Evolutionary conservation across 176 grass and related monocot genomes (phyloP), one percentile per base, ranked within the genome.

Genomic region (Aegilops sharonensis): DNA sequence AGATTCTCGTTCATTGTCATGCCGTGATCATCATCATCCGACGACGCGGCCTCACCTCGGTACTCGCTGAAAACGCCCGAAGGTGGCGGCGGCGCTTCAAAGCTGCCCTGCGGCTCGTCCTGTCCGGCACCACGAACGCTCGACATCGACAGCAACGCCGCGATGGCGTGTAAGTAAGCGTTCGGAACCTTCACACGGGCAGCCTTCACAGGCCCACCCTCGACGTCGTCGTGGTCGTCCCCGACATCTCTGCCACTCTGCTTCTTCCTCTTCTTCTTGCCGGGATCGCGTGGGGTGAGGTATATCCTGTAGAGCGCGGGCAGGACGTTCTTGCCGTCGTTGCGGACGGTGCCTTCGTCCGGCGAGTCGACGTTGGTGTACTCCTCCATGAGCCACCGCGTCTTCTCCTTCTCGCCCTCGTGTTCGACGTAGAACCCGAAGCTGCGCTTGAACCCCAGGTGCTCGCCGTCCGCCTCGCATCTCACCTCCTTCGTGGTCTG

Each of bases 361-460:
- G 17, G 20, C 27, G 2, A 66, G 37, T 7, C 13, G 3, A 8
- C 42, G 72, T 15, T 57, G 50, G 74, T 62, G 80, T 63, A 34
- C 64, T 88, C 87, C 81, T 83, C 87, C 87, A 88, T 84, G 3
- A 88, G 27, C 87, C 87, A 88, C 52, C 12, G 3, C 27, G 87
- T 78, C 64, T 84, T 75, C 21, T n/a, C 10, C 21, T 37, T 5
- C 7, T 21, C 12, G 23, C 17, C 7, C 17, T 21, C 14, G 77
- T 30, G 18, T 29, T 63, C 8, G 39, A 25, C 3, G 85, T 87
- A 64, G 77, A 87, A 87, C 0, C 77, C 67, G 14, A 35, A 80
- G 52, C 1, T 80, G 25, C 39, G 18, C 85, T 13, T n/a, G 36
- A 30, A 27, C 4, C 40, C 68, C 3, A 18, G 52, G 7, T 2